Evolutionary conservation across 306 rosid species (phyloP), one percentile per base, ranked within the genome.

Genomic region (Vigna unguiculata): DNA sequence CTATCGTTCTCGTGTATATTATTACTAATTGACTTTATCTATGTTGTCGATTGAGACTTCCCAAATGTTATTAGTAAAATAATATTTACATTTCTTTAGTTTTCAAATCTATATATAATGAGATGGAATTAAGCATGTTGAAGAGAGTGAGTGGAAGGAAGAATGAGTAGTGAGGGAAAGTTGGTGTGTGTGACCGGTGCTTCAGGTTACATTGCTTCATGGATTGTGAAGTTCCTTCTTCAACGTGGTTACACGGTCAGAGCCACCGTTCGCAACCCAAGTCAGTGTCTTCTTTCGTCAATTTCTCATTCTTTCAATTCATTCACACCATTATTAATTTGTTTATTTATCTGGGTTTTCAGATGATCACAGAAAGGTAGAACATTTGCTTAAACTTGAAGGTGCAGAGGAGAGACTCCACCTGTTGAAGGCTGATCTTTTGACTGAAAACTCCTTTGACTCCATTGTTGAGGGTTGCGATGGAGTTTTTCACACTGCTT

Each of bases 351-450:
- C 9, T 67, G 46, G 14, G 13, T 59, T 40, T 40, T 17, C 71
- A 87, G 91, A 58, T 66, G 72, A 83, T 85, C 72, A 57, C 12
- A 66, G 47, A 45, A 85, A 87, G 68, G 67, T 81, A 0, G 79
- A 70, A 0, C 91, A 87, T 71, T 71, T 80, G 46, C 60, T 85
- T 28, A 51, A 79, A 22, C 82, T 87, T 4, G 89, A 87, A 45
- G 91, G 90, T 45, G 91, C 91, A 17, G 70, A 81, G 21, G 90
- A 86, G 53, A 81, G 92, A 63, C 63, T 88, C 67, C 88, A 79
- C 0, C 38, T 86, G 11, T 49, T 83, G 14, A 63, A 81, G 69
- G 90, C 90, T 19, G 72, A 88, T 25, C 74, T 88, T 9, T 13
- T 88, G 21, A 85, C 80, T n/a, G 82, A 86, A 82, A 81, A 86